These are phyloP conservation scores for Blastocystis sp. DNA, from an alignment of 352 stramenopile species.

Conservation along the genomic window DNA sequence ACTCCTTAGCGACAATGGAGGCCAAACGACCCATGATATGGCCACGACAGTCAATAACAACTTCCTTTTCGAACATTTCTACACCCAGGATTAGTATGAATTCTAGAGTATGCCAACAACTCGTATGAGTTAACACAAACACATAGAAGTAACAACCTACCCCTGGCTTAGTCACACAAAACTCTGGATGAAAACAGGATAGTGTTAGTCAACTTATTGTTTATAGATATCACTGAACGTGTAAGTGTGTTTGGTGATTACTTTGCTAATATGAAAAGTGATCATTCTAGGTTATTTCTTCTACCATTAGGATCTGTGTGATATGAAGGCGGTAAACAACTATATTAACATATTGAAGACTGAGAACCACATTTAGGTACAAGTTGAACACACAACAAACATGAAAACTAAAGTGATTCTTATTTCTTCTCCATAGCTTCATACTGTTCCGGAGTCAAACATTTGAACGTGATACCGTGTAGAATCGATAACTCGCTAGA, in stretches of 20 bases:
- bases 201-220: neutral
- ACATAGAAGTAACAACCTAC: neutral
- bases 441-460: slow-evolving; percentile 61
- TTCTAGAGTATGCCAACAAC: neutral
- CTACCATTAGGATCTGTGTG: neutral
- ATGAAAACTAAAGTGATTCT: neutral
- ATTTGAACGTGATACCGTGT: slow-evolving; percentile 65
- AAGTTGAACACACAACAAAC: neutral
- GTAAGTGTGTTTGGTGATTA: neutral
- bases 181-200: neutral
- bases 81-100: neutral
- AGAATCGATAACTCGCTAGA: slow-evolving; percentile 47
- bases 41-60: slow-evolving; percentile 92
- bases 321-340: too few species aligned
- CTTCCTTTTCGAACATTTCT: slow-evolving; percentile 65
- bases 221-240: neutral
- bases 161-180: neutral
- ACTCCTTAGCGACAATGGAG: slow-evolving; percentile 96
- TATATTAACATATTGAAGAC: too few species aligned
- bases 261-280: slow-evolving; percentile 13
- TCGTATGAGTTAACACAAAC: neutral
- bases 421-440: slow-evolving; percentile 34
- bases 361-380: too few species aligned
- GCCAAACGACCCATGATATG: slow-evolving; percentile 95
- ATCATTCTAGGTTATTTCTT: neutral